Base-by-base conservation (phyloP, 2,329 filamentous ascomycete genomes). In the Colletotrichum chrysophilum region DNA sequence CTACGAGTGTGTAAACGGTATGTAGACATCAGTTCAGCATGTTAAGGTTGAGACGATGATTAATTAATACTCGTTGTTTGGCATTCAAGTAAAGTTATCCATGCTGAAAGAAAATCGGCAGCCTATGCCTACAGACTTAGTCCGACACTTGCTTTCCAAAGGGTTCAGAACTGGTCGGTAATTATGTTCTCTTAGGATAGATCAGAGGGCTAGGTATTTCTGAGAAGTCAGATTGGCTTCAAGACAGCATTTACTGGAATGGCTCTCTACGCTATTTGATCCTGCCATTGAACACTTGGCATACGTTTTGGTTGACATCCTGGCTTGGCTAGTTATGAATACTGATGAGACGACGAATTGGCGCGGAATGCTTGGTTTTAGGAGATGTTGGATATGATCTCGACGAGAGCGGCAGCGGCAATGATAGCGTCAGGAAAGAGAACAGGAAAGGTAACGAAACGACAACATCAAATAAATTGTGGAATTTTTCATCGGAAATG, bases 141-240 rank as follows among this genome's bases (percentile, higher is more conserved):
- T 21, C 18, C 0, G 18, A 18, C 9, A 12, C 18, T 5, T 48
- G 18, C 9, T 12, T 48, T 4, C 18, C 21, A 48, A 48, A 7
- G 0, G 0, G 0, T n/a, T 18, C 5, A 48, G 9, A 48, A n/a
- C 1, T n/a, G 5, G 3, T 48, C 10, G 18, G 3, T 10, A 3
- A n/a, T n/a, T 0, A n/a, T 4, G 9, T 48, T 48, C 3, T n/a
- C 38, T 18, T 13, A 48, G 2, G 5, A 48, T 2, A 48, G 18
- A 7, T n/a, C 10, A n/a, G 18, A 48, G 38, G 2, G 18, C 38
- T 0, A n/a, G 0, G 38, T n/a, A 6, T 48, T 21, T 0, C 5
- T 48, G 18, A 48, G 18, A 10, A 48, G 38, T n/a, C 7, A 0
- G 7, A n/a, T n/a, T 48, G 38, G 9, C 38, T 48, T 21, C 38